A percentile compares a stretch with the other conserved stretches of the same genome.
These are phyloP conservation scores for Kwoniella pini DNA, from an alignment of 768 basidiomycete genomes.

Conservation along the genomic window DNA sequence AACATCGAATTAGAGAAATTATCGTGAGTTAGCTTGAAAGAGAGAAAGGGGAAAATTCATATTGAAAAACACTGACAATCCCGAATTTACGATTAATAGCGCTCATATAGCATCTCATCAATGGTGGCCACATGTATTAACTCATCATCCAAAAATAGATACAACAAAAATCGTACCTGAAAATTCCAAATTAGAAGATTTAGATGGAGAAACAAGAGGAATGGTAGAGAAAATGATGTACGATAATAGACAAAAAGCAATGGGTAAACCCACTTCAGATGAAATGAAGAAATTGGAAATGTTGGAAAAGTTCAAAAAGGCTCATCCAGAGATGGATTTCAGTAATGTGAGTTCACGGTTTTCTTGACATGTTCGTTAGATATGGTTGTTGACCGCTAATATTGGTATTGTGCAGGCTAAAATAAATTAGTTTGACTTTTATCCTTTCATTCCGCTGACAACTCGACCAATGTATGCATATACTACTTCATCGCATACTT, in stretches of 20 bases:
- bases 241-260: constrained; percentile 69
- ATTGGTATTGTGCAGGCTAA: background rate
- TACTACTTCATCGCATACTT: too few relatives aligned
- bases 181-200: constrained; percentile 92
- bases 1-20: constrained; percentile 53
- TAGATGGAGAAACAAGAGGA: constrained; percentile 93
- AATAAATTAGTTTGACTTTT: background rate
- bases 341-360: constrained; percentile 67
- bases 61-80: too few relatives aligned
- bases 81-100: constrained; percentile 8
- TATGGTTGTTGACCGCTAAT: background rate
- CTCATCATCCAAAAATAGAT: constrained; percentile 94
- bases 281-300: constrained; percentile 93
- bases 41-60: too few relatives aligned
- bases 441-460: background rate
- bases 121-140: constrained; percentile 98
- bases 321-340: constrained; percentile 93
- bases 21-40: constrained; percentile 47
- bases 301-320: constrained; percentile 81
- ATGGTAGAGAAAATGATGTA: constrained; percentile 99
- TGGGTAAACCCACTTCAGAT: constrained; percentile 94
- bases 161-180: constrained; percentile 92
- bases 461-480: background rate
- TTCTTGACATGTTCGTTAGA: background rate
- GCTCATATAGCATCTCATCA: constrained; percentile 66